Percentiles rank a stretch among this genome's conserved stretches.
Conservation (phyloP, 257 asterid species). For the Solanum arcanum region DNA sequence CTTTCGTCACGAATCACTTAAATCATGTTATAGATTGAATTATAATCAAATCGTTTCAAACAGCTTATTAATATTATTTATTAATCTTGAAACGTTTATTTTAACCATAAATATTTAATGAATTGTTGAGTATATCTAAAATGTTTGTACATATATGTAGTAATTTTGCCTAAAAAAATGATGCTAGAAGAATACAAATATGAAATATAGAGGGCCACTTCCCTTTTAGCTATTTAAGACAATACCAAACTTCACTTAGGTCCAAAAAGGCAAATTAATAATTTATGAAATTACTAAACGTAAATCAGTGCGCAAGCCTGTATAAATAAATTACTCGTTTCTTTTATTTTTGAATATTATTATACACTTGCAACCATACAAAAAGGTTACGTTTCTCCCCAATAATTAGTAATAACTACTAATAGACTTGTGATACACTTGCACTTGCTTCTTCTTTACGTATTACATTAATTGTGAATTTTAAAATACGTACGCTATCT, state of each 20-base stretch:
- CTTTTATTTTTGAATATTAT: background rate
- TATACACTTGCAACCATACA: background rate
- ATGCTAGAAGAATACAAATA: background rate
- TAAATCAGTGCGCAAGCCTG: background rate
- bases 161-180: background rate
- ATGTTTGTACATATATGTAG: background rate
- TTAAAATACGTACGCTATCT: background rate
- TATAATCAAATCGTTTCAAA: background rate
- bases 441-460: background rate
- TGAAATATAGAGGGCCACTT: background rate
- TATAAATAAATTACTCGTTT: background rate
- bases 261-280: background rate
- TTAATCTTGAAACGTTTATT: background rate
- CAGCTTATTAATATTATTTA: background rate
- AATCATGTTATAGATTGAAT: too few species aligned
- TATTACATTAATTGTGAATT: background rate
- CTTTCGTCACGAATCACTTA: too few species aligned
- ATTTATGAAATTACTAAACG: background rate
- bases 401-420: background rate
- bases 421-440: background rate
- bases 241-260: background rate
- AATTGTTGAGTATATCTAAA: background rate
- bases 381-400: too few species aligned
- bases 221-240: background rate
- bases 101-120: too few species aligned